Base-by-base conservation (phyloP, 2,329 filamentous ascomycete genomes). In the Sarocladium strictum region DNA sequence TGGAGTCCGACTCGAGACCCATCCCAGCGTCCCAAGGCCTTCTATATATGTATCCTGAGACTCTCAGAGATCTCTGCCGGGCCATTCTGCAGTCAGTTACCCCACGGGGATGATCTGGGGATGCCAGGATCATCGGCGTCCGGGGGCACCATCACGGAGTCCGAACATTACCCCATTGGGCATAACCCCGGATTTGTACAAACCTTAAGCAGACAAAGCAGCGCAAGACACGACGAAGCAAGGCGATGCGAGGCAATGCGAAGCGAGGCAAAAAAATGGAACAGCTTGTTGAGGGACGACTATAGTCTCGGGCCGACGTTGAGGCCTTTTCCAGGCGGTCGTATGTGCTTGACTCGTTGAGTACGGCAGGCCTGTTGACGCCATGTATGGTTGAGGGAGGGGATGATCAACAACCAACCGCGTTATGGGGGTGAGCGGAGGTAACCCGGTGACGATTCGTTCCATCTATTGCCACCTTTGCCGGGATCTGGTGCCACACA, bases 91-190 rank as follows among this genome's bases (percentile, higher is more conserved):
- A 24, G 5, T 32, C 29, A 23, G 7, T 51, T 51, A 27, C 47
- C 47, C 47, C 35, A 27, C 7, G 47, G 47, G 47, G n/a, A 51
- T 37, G 17, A 33, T 51, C 47, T 35, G 47, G 47, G 19, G 43
- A 4, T 35, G 12, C 45, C 24, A 23, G 15, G 15, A 51, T 17
- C 47, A 11, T 19, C 3, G n/a, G 21, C 41, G 5, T 47, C 41
- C 12, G 12, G 21, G 41, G 21, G 14, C 21, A 17, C 7, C 41
- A 21, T 47, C 41, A 47, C 41, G 29, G n/a, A 51, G 21, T 17
- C 47, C 47, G 47, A 51, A 37, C 47, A 51, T 51, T 51, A 51
- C 47, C 47, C 47, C 47, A 51, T 51, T 51, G 32, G 47, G 47
- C 6, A 51, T 51, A 29, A 29, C 27, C 26, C 47, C 47, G 47